Evolutionary conservation across 164 flowering plant species (phyloP), one percentile per base, ranked within the genome.

Genomic region (Kalanchoe fedtschenkoi): DNA sequence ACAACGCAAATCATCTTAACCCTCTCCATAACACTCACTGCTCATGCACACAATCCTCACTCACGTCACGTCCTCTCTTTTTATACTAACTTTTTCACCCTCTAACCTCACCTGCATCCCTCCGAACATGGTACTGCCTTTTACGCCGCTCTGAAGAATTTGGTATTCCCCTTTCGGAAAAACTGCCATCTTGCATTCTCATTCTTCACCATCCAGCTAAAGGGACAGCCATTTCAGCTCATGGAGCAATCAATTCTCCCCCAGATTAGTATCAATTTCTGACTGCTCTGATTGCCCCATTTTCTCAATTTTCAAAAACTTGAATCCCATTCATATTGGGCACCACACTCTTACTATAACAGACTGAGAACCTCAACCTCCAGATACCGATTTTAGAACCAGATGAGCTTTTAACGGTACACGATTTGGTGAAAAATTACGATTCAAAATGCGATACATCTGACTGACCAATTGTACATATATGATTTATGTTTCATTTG

Each of bases 131-230:
- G 13, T 44, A n/a, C 51, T n/a, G 24, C 13, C 56, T 1, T 51
- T 51, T 51, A 51, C 56, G 24, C 33, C 56, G 1, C 56, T 51
- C 17, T 51, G 56, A 30, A 15, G 13, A 26, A 32, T 26, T 26
- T 26, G 32, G 56, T 51, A 51, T 51, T 51, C 56, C 56, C 26
- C 28, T 51, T 51, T 51, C 56, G 15, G 56, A 51, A 51, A 51
- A 26, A 11, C 33, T 51, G n/a, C 26, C 15, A 10, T n/a, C 56
- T 32, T 32, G 15, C 56, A 26, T 2, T 26, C 30, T 11, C 22
- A 10, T 5, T 6, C 11, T 15, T 37, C 39, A 37, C 21, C 21
- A 19, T 43, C n/a, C n/a, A n/a, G n/a, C n/a, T n/a, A n/a, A n/a
- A n/a, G n/a, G n/a, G n/a, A n/a, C n/a, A n/a, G n/a, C n/a, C n/a